phyloP scores from a whole-genome alignment of 106 monocot genomes.

The Amphibolis antarctica region DNA sequence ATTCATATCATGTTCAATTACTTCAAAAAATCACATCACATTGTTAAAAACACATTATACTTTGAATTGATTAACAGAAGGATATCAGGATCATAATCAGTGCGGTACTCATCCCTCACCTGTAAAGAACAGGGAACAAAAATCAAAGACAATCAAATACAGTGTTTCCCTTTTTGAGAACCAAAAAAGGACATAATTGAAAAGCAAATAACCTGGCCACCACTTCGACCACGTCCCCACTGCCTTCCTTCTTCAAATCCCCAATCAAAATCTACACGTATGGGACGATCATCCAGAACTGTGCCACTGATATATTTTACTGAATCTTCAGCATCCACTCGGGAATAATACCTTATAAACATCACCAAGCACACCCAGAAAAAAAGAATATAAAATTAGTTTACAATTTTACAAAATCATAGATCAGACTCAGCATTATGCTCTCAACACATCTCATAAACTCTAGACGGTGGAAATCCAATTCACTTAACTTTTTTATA shows the following conservation, averaged over 20 bases:
- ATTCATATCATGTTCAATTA: too few relatives aligned
- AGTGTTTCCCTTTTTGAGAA: not conserved
- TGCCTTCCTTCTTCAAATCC: conserved; percentile 98
- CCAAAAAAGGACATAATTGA: not conserved
- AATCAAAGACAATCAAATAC: conserved; percentile 4
- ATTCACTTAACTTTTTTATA: too few relatives aligned
- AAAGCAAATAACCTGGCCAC: conserved; percentile 59
- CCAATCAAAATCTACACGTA: conserved; percentile 99
- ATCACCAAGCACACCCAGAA: not conserved
- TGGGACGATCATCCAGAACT: conserved; percentile 93
- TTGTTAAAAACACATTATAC: too few relatives aligned
- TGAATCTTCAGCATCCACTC: conserved; percentile 88
- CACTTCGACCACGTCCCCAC: conserved; percentile 99
- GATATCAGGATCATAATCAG: conserved; percentile 99
- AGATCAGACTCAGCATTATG: not conserved
- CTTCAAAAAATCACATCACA: too few relatives aligned
- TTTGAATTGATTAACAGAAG: conserved; percentile 16
- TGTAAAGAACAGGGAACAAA: conserved; percentile 22
- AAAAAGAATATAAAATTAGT: too few relatives aligned
- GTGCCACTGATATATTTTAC: conserved; percentile 98
- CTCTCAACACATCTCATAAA: not conserved
- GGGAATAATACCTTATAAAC: conserved; percentile 64
- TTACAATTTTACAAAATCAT: not conserved
- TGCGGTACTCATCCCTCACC: conserved; percentile 99
- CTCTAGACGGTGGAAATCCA: too few relatives aligned